phyloP scores from a whole-genome alignment of 768 basidiomycete genomes.

The Hortiboletus campestris region DNA sequence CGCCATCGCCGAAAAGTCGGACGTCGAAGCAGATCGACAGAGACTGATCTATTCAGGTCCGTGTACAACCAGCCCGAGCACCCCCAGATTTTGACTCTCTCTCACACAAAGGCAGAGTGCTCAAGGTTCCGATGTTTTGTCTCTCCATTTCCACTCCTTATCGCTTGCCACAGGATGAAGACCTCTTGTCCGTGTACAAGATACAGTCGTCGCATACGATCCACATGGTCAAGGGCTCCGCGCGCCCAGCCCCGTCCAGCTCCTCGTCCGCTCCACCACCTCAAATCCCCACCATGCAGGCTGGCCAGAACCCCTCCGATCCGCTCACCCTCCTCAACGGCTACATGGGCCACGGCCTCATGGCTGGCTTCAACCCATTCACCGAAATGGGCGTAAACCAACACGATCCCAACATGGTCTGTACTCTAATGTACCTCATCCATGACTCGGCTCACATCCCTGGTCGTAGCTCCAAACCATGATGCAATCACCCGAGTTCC shows the following conservation, averaged over 20 bases:
- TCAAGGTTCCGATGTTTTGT: constrained; percentile 50
- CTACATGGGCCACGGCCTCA: constrained; percentile 70
- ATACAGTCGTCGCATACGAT: constrained; percentile 86
- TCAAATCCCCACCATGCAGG: constrained; percentile 77
- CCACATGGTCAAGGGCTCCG: constrained; percentile 89
- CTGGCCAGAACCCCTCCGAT: constrained; percentile 86
- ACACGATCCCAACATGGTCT: constrained; percentile 92
- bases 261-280: constrained; percentile 42
- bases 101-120: constrained; percentile 53
- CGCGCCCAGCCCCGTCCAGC: constrained; percentile 42
- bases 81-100: background rate
- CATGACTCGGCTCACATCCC: background rate
- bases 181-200: constrained; percentile 80
- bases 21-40: constrained; percentile 85
- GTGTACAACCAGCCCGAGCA: constrained; percentile 20
- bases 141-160: background rate
- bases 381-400: constrained; percentile 85
- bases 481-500: constrained; percentile 82
- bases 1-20: constrained; percentile 79
- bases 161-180: constrained; percentile 64
- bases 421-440: constrained; percentile 20
- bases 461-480: constrained; percentile 67
- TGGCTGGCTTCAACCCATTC: constrained; percentile 92
- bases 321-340: constrained; percentile 83
- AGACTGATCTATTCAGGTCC: constrained; percentile 89